Percentiles rank a stretch among this genome's conserved stretches.
Evolutionary conservation across 345 rosid genomes (phyloP).

Genomic region (Adansonia digitata): DNA sequence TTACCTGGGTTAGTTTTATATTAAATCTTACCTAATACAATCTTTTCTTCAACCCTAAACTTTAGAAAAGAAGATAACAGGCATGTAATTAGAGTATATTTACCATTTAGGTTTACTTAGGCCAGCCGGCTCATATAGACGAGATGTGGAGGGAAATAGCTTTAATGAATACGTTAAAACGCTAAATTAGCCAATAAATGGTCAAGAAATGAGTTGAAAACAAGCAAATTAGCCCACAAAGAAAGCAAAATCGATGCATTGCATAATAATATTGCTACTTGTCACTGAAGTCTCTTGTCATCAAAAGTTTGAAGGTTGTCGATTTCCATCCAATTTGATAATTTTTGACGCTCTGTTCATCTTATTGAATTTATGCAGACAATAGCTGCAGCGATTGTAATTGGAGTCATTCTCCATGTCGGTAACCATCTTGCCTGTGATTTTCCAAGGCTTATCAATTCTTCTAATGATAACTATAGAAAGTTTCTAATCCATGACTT

Average conservation of each 20-base stretch:
- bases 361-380: conserved; percentile 41
- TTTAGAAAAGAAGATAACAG: neutral
- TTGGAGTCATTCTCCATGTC: conserved; percentile 69
- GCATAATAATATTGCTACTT: neutral
- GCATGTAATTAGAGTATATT: neutral
- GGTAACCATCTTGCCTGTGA: conserved; percentile 87
- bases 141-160: neutral
- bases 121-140: neutral
- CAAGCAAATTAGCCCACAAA: neutral
- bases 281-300: neutral
- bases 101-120: neutral
- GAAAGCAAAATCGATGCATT: neutral
- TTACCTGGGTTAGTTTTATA: too few species aligned
- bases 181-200: neutral
- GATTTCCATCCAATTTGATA: neutral
- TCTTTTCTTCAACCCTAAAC: neutral
- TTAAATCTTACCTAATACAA: too few species aligned
- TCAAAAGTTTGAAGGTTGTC: neutral
- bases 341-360: neutral
- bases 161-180: too few species aligned
- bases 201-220: too few species aligned
- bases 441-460: conserved; percentile 62
- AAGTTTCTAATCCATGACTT: conserved; percentile 36
- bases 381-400: conserved; percentile 83
- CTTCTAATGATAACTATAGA: conserved; percentile 27